Conservation (phyloP, 1,284 basidiomycete species). For the Irpex sp. region DNA sequence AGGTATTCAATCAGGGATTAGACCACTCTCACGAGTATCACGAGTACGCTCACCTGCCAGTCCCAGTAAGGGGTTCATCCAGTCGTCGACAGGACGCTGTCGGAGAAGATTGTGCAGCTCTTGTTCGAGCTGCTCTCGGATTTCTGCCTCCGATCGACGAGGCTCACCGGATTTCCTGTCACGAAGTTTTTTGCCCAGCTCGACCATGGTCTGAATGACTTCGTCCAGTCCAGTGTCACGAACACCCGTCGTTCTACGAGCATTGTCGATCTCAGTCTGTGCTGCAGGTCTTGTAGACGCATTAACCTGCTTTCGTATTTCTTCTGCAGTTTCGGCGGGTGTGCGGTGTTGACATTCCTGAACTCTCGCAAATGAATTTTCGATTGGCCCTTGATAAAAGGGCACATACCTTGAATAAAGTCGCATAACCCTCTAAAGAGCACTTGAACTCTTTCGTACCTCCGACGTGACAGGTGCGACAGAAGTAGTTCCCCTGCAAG, state of each 20-base stretch:
- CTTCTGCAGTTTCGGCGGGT: neutral
- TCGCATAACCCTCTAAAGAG: constrained; percentile 17
- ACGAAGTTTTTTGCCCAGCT: constrained; percentile 1
- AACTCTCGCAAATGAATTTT: neutral
- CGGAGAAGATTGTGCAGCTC: constrained; percentile 1
- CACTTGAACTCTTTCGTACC: constrained; percentile 22
- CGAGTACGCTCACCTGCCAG: constrained; percentile 8
- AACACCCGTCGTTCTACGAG: neutral
- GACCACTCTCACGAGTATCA: neutral
- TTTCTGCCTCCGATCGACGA: neutral
- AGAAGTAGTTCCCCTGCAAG: constrained; percentile 27
- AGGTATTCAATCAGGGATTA: neutral
- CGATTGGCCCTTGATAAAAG: neutral
- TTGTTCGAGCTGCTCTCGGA: neutral
- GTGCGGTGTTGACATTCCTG: constrained; percentile 11
- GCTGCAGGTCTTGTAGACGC: neutral
- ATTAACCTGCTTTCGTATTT: constrained; percentile 13
- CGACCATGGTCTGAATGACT: neutral
- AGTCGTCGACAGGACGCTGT: neutral
- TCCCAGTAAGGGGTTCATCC: constrained; percentile 8
- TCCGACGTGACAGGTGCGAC: constrained; percentile 26
- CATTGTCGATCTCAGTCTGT: neutral
- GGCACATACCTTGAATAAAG: constrained; percentile 19
- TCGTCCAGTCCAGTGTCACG: constrained; percentile 11
- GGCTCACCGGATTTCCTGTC: neutral